Conservation (phyloP, 495 filamentous ascomycete genomes). For the Amphirosellinia nigrospora region DNA sequence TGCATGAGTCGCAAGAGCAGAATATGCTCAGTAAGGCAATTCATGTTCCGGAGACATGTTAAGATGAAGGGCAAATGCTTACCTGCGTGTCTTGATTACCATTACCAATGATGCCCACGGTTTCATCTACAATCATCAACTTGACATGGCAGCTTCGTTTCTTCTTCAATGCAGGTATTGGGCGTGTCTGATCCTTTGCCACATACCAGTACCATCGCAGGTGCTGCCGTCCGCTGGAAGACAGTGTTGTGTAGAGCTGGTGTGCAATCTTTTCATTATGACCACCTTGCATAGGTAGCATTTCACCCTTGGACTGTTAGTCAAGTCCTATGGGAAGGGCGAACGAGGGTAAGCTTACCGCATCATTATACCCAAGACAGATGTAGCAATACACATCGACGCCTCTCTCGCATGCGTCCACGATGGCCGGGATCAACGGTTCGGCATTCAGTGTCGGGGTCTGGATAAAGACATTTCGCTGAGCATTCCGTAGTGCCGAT, state of each 20-base stretch:
- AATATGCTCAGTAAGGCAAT: no score
- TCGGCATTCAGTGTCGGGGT: conserved; percentile 76
- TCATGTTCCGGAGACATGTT: no score
- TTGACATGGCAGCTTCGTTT: conserved; percentile 75
- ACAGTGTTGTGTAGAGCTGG: conserved; percentile 60
- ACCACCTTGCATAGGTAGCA: conserved; percentile 76
- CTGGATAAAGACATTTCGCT: conserved; percentile 70
- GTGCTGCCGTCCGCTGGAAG: conserved; percentile 48
- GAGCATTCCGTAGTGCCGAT: conserved; percentile 68
- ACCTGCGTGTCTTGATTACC: conserved; percentile 88
- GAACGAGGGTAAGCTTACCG: conserved; percentile 40
- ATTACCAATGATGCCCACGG: conserved; percentile 71
- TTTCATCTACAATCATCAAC: conserved; percentile 73
- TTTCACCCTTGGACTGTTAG: conserved; percentile 58
- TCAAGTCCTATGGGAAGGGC: neutral
- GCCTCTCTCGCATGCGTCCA: conserved; percentile 68
- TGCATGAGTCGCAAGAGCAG: no score
- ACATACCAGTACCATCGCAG: conserved; percentile 72
- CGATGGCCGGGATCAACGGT: conserved; percentile 43
- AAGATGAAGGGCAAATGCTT: no score
- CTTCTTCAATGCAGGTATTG: conserved; percentile 67
- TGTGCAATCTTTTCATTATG: conserved; percentile 74
- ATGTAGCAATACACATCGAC: conserved; percentile 71
- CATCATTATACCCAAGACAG: conserved; percentile 79
- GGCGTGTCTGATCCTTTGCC: conserved; percentile 70